A percentile compares a stretch with the other conserved stretches of the same genome.
Evolutionary conservation across 345 rosid species (phyloP).

Genomic region (Punica granatum): DNA sequence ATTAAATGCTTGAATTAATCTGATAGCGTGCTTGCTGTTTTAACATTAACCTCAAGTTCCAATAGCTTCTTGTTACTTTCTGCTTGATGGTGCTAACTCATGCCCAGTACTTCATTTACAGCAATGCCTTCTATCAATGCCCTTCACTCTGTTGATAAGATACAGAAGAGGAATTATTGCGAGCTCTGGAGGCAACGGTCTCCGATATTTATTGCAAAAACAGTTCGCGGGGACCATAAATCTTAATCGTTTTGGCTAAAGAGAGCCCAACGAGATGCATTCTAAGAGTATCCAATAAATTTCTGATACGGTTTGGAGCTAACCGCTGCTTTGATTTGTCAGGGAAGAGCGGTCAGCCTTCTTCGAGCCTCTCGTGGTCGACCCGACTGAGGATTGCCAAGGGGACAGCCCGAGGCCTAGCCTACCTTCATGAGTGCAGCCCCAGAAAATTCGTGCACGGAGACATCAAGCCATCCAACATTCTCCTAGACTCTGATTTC

Average conservation of each 20-base stretch:
- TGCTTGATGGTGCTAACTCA: background rate
- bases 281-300: background rate
- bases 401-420: constrained; percentile 90
- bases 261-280: background rate
- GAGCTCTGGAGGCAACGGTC: too few relatives aligned
- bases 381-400: constrained; percentile 69
- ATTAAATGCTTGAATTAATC: background rate
- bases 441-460: constrained; percentile 91
- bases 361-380: constrained; percentile 77
- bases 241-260: too few relatives aligned
- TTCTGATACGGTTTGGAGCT: background rate
- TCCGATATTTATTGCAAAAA: too few relatives aligned
- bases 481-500: constrained; percentile 74
- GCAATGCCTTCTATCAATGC: too few relatives aligned
- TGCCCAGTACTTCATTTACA: too few relatives aligned
- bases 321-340: constrained; percentile 3
- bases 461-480: constrained; percentile 83
- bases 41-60: background rate
- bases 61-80: background rate
- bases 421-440: constrained; percentile 96
- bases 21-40: background rate
- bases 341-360: constrained; percentile 84
- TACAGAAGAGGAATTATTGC: too few relatives aligned
- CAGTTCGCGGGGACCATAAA: too few relatives aligned
- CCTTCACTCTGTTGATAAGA: too few relatives aligned